Base-by-base conservation (phyloP, 2,329 filamentous ascomycete species). In the Ophiostoma triangulosporum region DNA sequence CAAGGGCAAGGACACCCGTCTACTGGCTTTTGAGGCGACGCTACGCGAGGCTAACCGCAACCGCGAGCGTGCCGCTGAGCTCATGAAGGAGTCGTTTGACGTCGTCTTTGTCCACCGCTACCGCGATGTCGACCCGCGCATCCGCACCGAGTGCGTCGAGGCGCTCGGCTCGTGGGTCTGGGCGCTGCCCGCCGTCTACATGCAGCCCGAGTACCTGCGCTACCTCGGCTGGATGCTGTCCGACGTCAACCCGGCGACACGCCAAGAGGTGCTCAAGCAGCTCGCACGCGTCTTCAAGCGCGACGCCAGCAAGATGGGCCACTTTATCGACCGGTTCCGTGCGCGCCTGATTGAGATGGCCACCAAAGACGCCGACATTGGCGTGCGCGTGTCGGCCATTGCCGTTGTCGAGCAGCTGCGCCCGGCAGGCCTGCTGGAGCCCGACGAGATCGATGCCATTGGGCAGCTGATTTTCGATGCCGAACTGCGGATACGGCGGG, bases 221-320 rank as follows among this genome's bases (percentile, higher is more conserved):
- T 98, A 98, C 63, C 74, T 98, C 6, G 93, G 93, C 51, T 98
- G 93, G 93, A 83, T 95, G 63, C 75, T 98, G 29, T 95, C 90
- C 4, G 93, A 98, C 64, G 77, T 82, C 3, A 76, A 83, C 56
- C 74, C 83, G 1, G 70, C 81, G 8, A 90, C 88, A 22, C 80
- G 93, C 52, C 77, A 84, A n/a, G 89, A 95, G 65, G 88, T 94
- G 2, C 70, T 98, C 40, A 87, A 83, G 62, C 89, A 97, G 66
- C 74, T 98, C 14, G 75, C 80, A 22, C 82, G 79, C 54, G 76
- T 98, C 5, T 91, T 94, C 68, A 84, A 82, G 62, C 82, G 87
- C 55, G 83, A 87, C 59, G 81, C 89, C 52, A 88, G 88, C 64
- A 80, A 94, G 59, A 73, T 98, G 51, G 86, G 88, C 54, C 87